Evolutionary conservation across 257 asterid species (phyloP), one percentile per base, ranked within the genome.

Genomic region (Solanum bulbocastanum): DNA sequence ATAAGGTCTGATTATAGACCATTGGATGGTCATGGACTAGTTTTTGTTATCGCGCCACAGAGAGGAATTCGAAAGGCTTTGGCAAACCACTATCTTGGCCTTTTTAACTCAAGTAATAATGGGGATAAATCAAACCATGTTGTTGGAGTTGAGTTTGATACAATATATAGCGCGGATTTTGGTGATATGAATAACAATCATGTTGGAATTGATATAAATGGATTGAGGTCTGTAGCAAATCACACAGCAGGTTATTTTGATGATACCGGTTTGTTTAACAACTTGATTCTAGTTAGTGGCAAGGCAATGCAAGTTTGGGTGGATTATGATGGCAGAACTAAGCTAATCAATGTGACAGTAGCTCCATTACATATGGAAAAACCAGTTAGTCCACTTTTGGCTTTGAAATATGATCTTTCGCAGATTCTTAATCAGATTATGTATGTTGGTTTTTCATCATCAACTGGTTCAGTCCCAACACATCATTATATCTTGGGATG

Each of bases 401-500:
- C 90, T 16, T 30, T 87, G 20, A n/a, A 65, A 8, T 87, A 83
- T 37, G 91, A 93, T 90, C 90, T 94, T 72, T 91, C 98, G 0
- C 73, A 76, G 2, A 58, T 93, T 52, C 6, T 94, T 49, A 75
- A 92, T 32, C 76, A 87, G 69, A 83, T 46, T 11, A 93, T 94
- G 96, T 94, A 90, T 81, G 91, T 93, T 40, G 98, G 98, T 18
- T 93, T 94, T 89, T 94, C 98, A 1, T 83, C 94, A 4, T 89
- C 96, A 22, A 91, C 91, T 2, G 90, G 92, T n/a, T 89, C 94
- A 2, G 85, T 93, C 3, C n/a, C 89, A 37, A 86, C 95, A 3
- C 87, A 91, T n/a, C 94, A 93, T 86, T 94, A 92, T 87, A 90
- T 94, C 7, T 52, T 94, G 60, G 98, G 96, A 36, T 94, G 98